phyloP scores from a whole-genome alignment of 352 stramenopile species.

The Globisporangium uncinulatum region DNA sequence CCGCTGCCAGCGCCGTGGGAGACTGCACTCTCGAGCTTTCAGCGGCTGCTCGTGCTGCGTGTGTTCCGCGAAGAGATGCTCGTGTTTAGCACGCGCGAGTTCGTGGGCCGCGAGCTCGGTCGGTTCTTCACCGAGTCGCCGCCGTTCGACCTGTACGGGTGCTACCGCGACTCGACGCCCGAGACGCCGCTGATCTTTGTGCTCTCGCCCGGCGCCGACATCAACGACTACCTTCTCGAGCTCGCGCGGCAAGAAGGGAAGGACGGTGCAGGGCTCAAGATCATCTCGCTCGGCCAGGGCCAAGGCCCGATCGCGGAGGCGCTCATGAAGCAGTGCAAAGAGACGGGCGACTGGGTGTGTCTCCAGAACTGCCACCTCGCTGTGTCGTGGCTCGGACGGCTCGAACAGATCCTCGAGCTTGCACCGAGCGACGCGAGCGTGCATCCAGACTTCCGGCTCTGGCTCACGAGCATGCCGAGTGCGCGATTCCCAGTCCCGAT shows the following conservation, averaged over 20 bases:
- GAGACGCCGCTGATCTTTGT: constrained; percentile 94
- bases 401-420: constrained; percentile 89
- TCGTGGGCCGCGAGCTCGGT: constrained; percentile 76
- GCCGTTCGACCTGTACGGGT: constrained; percentile 89
- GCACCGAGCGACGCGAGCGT: constrained; percentile 47
- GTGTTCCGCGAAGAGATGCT: constrained; percentile 89
- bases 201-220: constrained; percentile 89
- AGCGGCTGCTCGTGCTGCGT: constrained; percentile 87
- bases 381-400: constrained; percentile 83
- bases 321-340: constrained; percentile 87
- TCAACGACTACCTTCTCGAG: constrained; percentile 92
- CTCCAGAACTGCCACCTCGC: constrained; percentile 94
- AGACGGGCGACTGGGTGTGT: constrained; percentile 92
- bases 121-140: constrained; percentile 87
- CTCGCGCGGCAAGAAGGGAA: constrained; percentile 89
- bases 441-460: constrained; percentile 89
- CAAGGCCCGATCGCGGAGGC: constrained; percentile 90
- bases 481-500: constrained; percentile 90
- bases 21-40: constrained; percentile 74
- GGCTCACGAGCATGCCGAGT: constrained; percentile 92
- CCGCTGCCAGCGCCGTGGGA: constrained; percentile 67
- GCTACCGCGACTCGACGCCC: constrained; percentile 89
- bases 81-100: constrained; percentile 83
- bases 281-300: constrained; percentile 93
- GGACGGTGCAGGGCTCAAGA: constrained; percentile 80